These are phyloP conservation scores for Aphanoascus verrucosus DNA, from an alignment of 2,329 filamentous ascomycete species.

Conservation along the genomic window DNA sequence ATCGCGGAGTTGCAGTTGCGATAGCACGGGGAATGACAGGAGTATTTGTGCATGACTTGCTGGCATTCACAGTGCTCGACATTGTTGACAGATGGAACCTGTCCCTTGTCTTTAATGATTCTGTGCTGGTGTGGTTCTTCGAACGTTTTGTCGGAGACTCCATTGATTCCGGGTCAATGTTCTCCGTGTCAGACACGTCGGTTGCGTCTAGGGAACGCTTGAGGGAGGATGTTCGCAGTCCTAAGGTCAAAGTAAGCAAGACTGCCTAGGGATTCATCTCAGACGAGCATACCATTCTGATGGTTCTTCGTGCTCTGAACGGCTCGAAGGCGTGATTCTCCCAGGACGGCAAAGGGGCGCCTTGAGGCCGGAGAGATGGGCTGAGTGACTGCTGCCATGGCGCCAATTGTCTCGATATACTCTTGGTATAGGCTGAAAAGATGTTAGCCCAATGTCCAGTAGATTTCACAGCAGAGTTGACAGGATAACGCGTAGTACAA, in stretches of 20 bases:
- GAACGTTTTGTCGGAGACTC: slow-evolving; percentile 41
- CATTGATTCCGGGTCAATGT: slow-evolving; percentile 45
- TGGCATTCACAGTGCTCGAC: slow-evolving; percentile 21
- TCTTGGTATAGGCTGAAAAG: background rate
- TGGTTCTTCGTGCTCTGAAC: slow-evolving; percentile 27
- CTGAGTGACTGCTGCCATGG: slow-evolving; percentile 23
- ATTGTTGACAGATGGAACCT: slow-evolving; percentile 34
- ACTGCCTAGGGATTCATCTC: background rate
- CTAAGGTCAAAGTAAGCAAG: slow-evolving; percentile 8
- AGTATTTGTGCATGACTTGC: background rate
- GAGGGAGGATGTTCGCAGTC: slow-evolving; percentile 27
- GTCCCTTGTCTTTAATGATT: slow-evolving; percentile 22
- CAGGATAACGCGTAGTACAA: too few species aligned
- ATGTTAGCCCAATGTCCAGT: background rate
- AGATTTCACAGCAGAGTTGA: background rate
- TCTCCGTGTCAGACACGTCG: slow-evolving; percentile 46
- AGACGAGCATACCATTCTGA: slow-evolving; percentile 29
- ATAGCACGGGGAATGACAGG: slow-evolving; percentile 1
- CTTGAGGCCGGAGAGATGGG: slow-evolving; percentile 20
- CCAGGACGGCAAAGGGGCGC: slow-evolving; percentile 26
- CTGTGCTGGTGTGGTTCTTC: slow-evolving; percentile 18
- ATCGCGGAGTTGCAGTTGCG: slow-evolving; percentile 26
- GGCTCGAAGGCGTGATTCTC: slow-evolving; percentile 23
- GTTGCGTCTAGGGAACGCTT: slow-evolving; percentile 40
- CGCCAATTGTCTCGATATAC: background rate